phyloP scores from a whole-genome alignment of 169 alveolate genomes.

The Plasmodium fragile region DNA sequence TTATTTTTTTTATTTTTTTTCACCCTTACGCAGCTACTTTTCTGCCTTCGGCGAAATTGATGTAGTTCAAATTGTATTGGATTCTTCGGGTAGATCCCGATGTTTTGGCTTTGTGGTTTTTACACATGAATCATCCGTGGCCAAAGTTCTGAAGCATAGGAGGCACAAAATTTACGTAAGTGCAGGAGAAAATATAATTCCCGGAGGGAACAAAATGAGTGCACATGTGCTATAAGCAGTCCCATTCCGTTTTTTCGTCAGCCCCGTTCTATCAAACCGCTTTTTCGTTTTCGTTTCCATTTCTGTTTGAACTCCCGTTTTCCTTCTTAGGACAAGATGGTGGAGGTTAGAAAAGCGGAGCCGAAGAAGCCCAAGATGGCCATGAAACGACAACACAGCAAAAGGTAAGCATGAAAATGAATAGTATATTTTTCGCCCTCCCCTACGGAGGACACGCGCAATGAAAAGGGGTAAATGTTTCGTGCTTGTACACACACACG shows the following conservation, averaged over 20 bases:
- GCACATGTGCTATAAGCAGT: not conserved
- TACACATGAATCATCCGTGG: constrained; percentile 47
- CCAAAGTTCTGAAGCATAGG: constrained; percentile 57
- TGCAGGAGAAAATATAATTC: not conserved
- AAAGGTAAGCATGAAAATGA: constrained; percentile 10
- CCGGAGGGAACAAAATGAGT: not conserved
- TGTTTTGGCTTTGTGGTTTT: constrained; percentile 70
- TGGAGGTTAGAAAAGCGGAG: constrained; percentile 68
- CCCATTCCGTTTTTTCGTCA: not conserved
- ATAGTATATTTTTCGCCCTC: not conserved
- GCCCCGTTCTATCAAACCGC: not conserved
- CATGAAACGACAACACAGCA: constrained; percentile 47
- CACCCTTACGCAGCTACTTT: constrained; percentile 27
- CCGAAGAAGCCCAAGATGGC: constrained; percentile 65
- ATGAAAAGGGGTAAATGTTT: not conserved
- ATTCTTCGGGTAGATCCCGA: constrained; percentile 65
- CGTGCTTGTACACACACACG: not conserved
- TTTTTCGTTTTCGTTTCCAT: not conserved
- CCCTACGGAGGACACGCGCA: not conserved
- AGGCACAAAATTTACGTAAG: constrained; percentile 55
- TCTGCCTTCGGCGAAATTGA: constrained; percentile 56
- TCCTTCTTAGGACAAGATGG: constrained; percentile 40
- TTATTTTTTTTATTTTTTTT: not conserved
- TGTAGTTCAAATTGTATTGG: constrained; percentile 61
- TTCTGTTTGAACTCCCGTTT: not conserved